phyloP scores from a whole-genome alignment of 129 eudicot species.

The Tanacetum coccineum region DNA sequence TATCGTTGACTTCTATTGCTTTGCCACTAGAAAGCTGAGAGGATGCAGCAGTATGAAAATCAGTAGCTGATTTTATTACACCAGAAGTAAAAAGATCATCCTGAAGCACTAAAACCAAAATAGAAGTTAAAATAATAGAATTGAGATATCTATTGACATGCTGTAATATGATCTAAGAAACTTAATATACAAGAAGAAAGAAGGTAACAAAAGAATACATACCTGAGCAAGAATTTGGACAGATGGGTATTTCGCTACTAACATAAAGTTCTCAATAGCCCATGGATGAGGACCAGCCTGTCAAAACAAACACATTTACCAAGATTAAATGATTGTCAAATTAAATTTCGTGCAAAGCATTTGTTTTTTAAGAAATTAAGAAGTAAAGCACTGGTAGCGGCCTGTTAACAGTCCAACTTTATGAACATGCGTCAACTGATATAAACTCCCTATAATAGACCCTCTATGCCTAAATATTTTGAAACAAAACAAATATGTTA shows the following conservation, averaged over 20 bases:
- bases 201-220: conserved; percentile 18
- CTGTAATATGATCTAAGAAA: background rate
- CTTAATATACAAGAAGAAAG: background rate
- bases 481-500: no score
- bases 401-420: no score
- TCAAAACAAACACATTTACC: conserved; percentile 20
- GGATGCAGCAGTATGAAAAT: conserved; percentile 73
- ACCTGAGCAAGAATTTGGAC: conserved; percentile 88
- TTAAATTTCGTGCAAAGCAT: background rate
- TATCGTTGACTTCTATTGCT: conserved; percentile 31
- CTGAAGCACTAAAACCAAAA: conserved; percentile 52
- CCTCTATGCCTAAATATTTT: no score
- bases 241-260: conserved; percentile 88
- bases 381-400: no score
- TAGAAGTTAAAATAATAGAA: conserved; percentile 23
- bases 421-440: no score
- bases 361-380: background rate
- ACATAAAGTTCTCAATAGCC: conserved; percentile 89
- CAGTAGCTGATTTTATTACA: conserved; percentile 90
- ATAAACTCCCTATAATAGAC: no score
- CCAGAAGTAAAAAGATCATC: conserved; percentile 93
- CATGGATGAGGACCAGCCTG: conserved; percentile 95
- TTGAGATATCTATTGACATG: conserved; percentile 10
- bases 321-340: background rate
- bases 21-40: conserved; percentile 51